A percentile compares a stretch with the other conserved stretches of the same genome.
Conservation (phyloP, 768 basidiomycete genomes). For the Plicaturopsis crispa region DNA sequence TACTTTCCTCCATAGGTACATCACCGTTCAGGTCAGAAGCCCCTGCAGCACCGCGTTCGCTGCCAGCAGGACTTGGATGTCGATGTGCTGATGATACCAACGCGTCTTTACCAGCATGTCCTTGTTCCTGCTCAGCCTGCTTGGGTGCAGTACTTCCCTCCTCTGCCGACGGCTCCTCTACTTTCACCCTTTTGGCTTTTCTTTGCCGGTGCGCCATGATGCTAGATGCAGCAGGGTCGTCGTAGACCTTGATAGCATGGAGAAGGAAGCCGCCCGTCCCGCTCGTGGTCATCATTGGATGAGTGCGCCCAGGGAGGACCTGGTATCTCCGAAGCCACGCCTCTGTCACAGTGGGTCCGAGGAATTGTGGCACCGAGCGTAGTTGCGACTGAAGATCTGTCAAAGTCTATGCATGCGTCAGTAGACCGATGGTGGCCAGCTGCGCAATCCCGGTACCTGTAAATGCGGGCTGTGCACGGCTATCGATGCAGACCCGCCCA, state of each 20-base stretch:
- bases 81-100: too few species aligned
- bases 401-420: slow-evolving; percentile 43
- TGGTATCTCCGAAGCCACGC: slow-evolving; percentile 88
- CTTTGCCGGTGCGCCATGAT: slow-evolving; percentile 39
- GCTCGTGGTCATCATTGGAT: slow-evolving; percentile 89
- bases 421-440: slow-evolving; percentile 5
- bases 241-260: slow-evolving; percentile 81
- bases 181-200: slow-evolving; percentile 30
- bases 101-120: too few species aligned
- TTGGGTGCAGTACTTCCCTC: too few species aligned
- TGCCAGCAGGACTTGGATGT: too few species aligned
- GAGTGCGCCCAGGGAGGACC: slow-evolving; percentile 92
- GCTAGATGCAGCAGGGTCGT: slow-evolving; percentile 56
- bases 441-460: slow-evolving; percentile 41
- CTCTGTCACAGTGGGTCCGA: slow-evolving; percentile 79
- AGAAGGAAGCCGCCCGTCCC: slow-evolving; percentile 87
- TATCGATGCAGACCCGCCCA: slow-evolving; percentile 81
- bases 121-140: too few species aligned
- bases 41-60: too few species aligned
- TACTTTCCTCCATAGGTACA: too few species aligned
- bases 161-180: too few species aligned
- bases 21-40: too few species aligned
- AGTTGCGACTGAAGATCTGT: slow-evolving; percentile 69
- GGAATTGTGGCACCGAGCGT: slow-evolving; percentile 55
- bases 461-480: slow-evolving; percentile 81